These are phyloP conservation scores for Petunia hybrid DNA, from an alignment of 305 asterid species.

Conservation along the genomic window DNA sequence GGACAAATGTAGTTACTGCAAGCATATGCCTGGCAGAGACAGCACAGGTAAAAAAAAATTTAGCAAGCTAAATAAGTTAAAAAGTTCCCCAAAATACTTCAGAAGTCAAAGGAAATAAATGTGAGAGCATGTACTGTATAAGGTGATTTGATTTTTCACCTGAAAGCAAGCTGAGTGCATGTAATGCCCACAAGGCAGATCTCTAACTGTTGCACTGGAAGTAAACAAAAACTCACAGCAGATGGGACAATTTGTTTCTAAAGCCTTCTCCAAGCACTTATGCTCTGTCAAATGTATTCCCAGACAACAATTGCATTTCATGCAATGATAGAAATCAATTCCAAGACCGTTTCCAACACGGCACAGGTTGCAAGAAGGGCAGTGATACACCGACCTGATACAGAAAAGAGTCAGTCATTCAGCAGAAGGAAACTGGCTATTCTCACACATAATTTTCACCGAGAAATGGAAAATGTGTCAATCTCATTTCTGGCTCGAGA, in stretches of 20 bases:
- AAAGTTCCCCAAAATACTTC: not conserved
- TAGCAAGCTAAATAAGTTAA: not conserved
- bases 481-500: constrained; percentile 7
- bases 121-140: not conserved
- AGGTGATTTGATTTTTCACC: constrained; percentile 35
- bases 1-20: constrained; percentile 54
- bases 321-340: constrained; percentile 55
- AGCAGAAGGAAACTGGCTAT: constrained; percentile 6
- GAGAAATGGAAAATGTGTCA: constrained; percentile 20
- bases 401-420: constrained; percentile 5
- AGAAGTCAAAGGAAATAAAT: not conserved
- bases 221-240: constrained; percentile 62
- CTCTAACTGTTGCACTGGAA: constrained; percentile 53
- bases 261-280: constrained; percentile 58
- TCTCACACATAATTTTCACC: constrained; percentile 15
- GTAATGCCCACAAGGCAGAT: constrained; percentile 60
- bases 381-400: constrained; percentile 54
- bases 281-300: constrained; percentile 49
- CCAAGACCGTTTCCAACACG: constrained; percentile 63
- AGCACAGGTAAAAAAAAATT: not conserved
- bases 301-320: constrained; percentile 60
- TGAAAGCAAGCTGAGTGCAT: constrained; percentile 64
- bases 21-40: constrained; percentile 52
- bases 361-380: constrained; percentile 61
- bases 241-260: constrained; percentile 58